A percentile compares a stretch with the other conserved stretches of the same genome.
Conservation (phyloP, 1,284 basidiomycete species). For the Cryptococcus depauperatus region DNA sequence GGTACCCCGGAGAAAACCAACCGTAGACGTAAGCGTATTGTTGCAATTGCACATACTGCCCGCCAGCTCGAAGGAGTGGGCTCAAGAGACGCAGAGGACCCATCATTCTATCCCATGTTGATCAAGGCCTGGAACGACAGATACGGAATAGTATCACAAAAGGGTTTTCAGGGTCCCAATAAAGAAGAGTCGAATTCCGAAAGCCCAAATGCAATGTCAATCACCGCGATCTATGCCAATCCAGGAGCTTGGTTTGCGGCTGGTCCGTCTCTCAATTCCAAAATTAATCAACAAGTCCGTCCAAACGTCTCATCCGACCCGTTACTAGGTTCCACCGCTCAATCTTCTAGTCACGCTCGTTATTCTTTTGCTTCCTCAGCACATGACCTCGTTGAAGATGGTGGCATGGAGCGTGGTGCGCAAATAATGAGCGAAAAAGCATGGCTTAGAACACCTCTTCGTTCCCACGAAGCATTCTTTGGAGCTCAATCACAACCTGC, state of each 20-base stretch:
- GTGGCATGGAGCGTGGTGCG: conserved; percentile 11
- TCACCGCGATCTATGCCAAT: too few species aligned
- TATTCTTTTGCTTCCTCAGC: conserved; percentile 25
- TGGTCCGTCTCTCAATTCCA: too few species aligned
- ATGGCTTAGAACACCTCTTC: conserved; percentile 17
- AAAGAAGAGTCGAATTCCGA: too few species aligned
- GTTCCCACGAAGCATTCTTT: neutral
- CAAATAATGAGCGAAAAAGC: conserved; percentile 21
- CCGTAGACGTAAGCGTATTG: conserved; percentile 20
- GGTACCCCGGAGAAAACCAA: conserved; percentile 19
- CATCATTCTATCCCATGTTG: conserved; percentile 20
- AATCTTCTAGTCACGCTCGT: conserved; percentile 6
- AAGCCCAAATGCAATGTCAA: too few species aligned
- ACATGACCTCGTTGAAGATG: conserved; percentile 24
- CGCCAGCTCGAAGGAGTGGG: conserved; percentile 31
- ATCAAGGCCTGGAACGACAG: conserved; percentile 27
- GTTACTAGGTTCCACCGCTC: neutral
- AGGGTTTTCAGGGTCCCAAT: conserved; percentile 10
- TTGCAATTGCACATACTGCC: conserved; percentile 30
- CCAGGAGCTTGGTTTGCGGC: too few species aligned
- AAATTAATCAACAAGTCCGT: too few species aligned
- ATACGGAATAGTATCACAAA: conserved; percentile 10
- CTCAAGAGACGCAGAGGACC: conserved; percentile 25
- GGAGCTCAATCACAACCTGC: conserved; percentile 7
- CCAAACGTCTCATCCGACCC: too few species aligned